phyloP scores from a whole-genome alignment of 1,284 basidiomycete species.

The Ustilago esculenta region DNA sequence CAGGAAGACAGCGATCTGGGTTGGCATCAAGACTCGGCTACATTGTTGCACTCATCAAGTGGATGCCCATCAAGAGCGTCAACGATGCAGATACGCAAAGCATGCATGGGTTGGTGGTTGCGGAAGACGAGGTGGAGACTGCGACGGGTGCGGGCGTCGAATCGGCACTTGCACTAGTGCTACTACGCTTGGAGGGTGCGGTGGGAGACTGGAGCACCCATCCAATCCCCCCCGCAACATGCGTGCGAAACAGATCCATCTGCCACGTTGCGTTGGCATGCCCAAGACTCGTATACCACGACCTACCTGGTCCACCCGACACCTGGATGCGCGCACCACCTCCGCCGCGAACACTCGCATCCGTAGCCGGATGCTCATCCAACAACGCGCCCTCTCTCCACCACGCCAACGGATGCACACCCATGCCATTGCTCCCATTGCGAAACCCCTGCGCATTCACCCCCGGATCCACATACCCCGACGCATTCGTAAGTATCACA shows the following conservation, averaged over 20 bases:
- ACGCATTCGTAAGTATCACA: slow-evolving; percentile 53
- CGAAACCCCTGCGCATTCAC: slow-evolving; percentile 68
- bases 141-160: no score
- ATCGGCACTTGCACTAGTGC: slow-evolving; percentile 1
- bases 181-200: slow-evolving; percentile 1
- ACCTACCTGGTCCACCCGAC: slow-evolving; percentile 73
- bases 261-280: slow-evolving; percentile 76
- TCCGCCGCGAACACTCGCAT: slow-evolving; percentile 32
- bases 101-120: neutral
- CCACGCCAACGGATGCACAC: slow-evolving; percentile 74
- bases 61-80: no score
- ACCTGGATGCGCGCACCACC: slow-evolving; percentile 38
- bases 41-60: no score
- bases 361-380: slow-evolving; percentile 19
- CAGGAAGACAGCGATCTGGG: no score
- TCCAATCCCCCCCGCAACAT: slow-evolving; percentile 77
- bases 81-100: no score
- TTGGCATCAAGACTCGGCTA: no score
- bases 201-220: slow-evolving; percentile 74
- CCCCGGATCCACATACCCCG: slow-evolving; percentile 39
- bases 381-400: slow-evolving; percentile 75
- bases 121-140: no score
- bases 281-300: slow-evolving; percentile 82
- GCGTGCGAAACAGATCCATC: slow-evolving; percentile 75
- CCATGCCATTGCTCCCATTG: slow-evolving; percentile 76